Evolutionary conservation across 2,329 filamentous ascomycete species (phyloP), one percentile per base, ranked within the genome.

Genomic region (Fusarium albidum): DNA sequence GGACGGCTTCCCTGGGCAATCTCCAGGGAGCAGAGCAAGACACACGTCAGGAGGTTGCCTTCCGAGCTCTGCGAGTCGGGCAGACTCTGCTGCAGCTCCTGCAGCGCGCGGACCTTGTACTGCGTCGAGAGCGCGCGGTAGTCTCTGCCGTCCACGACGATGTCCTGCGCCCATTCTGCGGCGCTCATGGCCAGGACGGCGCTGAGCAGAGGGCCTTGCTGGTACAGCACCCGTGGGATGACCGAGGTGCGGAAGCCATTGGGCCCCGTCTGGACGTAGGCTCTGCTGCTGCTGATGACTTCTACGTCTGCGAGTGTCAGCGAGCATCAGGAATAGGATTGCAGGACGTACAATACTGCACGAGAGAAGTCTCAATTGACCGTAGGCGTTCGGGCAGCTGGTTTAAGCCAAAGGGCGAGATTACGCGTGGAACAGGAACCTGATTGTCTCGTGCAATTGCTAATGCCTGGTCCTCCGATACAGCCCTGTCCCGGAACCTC

Each of bases 131-230:
- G 13, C 9, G 49, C 47, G 9, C 54, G 54, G 10, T 66, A 66
- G 17, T 66, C 59, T 42, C 51, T 59, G 11, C 57, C 60, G 17
- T 63, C 52, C 1, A 46, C 26, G 6, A 54, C 47, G 9, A 53
- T 39, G 5, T 66, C 52, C 17, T 62, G 63, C 2, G 44, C 46
- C 64, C 63, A 66, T 49, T 66, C 63, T 38, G 63, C 59, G 6
- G 64, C 61, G 29, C 64, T 66, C 59, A 66, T 55, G 9, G 63
- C 64, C 3, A 66, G 10, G 2, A 66, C 64, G 13, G 64, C 59
- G 1, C 42, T 65, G 10, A 61, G 43, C 2, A 66, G 29, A 21
- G 63, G 61, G 0, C 59, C 56, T 31, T 55, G 46, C 13, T 59
- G 45, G 34, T 37, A 45, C 4, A 66, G 34, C 32, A 66, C 54